Conservation (phyloP, 176 grass and related monocot species). For the Miscanthus lutarioriparius region DNA sequence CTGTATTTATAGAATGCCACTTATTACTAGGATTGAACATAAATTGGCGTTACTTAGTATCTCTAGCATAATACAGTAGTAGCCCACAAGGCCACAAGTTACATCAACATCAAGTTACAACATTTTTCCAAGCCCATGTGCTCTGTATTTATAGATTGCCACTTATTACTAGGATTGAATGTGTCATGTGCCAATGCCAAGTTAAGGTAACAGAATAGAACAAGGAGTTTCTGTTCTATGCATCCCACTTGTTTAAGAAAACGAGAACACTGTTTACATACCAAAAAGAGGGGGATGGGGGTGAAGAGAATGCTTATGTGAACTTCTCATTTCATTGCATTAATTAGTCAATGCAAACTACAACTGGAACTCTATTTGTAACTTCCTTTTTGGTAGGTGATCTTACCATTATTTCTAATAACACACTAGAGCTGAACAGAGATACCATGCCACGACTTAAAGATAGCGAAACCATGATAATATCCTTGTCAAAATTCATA, state of each 20-base stretch:
- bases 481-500: neutral
- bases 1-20: neutral
- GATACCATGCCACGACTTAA: neutral
- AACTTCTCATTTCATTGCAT: neutral
- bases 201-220: neutral
- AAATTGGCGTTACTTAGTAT: neutral
- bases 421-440: neutral
- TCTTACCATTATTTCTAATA: neutral
- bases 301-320: neutral
- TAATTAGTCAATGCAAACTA: neutral
- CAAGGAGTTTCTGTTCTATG: neutral
- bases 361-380: neutral
- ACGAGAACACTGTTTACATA: neutral
- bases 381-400: neutral
- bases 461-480: neutral
- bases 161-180: neutral
- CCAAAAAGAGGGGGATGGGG: neutral
- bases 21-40: neutral
- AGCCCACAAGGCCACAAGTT: neutral
- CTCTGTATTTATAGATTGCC: neutral
- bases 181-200: neutral
- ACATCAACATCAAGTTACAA: neutral
- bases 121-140: neutral
- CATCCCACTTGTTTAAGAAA: neutral
- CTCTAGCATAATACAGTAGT: neutral